Evolutionary conservation across 2,329 filamentous ascomycete species (phyloP).

Genomic region (Diaporthe nobilis): DNA sequence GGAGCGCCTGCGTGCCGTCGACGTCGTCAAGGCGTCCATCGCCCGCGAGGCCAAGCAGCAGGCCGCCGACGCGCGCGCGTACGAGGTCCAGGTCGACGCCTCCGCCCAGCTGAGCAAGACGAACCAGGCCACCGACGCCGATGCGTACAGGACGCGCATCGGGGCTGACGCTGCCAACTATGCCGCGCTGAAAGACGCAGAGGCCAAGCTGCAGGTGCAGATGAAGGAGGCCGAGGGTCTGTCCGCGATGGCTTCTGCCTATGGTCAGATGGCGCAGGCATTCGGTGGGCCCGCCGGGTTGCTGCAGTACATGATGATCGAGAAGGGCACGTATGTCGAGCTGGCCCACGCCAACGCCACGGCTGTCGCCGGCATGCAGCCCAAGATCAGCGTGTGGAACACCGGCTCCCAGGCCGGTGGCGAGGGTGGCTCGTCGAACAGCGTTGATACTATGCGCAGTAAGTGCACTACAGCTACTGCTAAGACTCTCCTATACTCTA

Average conservation of each 20-base stretch:
- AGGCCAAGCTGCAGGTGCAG: constrained; percentile 66
- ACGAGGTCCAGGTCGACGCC: constrained; percentile 75
- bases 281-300: constrained; percentile 85
- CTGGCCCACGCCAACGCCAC: constrained; percentile 83
- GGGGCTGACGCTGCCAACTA: constrained; percentile 59
- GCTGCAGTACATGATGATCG: constrained; percentile 89
- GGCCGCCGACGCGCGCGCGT: constrained; percentile 75
- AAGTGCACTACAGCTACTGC: too few species aligned
- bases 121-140: constrained; percentile 64
- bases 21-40: constrained; percentile 84
- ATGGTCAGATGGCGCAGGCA: constrained; percentile 77
- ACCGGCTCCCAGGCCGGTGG: constrained; percentile 71
- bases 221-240: constrained; percentile 85
- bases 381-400: constrained; percentile 94
- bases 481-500: too few species aligned
- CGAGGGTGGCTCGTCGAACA: constrained; percentile 52
- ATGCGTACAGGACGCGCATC: constrained; percentile 61
- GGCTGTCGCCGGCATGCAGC: constrained; percentile 82
- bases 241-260: constrained; percentile 84
- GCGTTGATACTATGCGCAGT: constrained; percentile 77
- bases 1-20: constrained; percentile 81
- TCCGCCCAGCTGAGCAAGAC: constrained; percentile 61
- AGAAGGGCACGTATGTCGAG: constrained; percentile 83
- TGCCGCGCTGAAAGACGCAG: constrained; percentile 62
- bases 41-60: constrained; percentile 77